These are phyloP conservation scores for Candida bentonensis DNA, from an alignment of 805 yeast species.

Conservation along the genomic window DNA sequence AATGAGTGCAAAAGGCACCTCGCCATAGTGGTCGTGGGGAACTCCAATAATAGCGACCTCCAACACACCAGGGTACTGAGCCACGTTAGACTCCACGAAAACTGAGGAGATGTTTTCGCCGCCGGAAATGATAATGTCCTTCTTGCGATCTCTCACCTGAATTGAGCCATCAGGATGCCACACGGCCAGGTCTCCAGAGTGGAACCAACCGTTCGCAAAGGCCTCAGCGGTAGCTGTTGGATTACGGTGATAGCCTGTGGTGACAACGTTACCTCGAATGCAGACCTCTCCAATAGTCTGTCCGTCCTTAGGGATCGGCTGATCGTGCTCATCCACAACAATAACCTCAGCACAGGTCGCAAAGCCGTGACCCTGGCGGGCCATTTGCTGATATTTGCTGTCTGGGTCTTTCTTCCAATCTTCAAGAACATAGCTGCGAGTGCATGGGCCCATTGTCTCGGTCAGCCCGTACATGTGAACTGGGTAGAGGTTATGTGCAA, in stretches of 20 bases:
- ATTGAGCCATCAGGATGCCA: slow-evolving; percentile 22
- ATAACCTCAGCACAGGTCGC: slow-evolving; percentile 16
- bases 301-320: slow-evolving; percentile 19
- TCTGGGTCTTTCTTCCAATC: slow-evolving; percentile 19
- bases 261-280: slow-evolving; percentile 19
- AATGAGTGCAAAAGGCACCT: slow-evolving; percentile 21
- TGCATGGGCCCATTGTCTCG: slow-evolving; percentile 24
- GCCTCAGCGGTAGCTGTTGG: slow-evolving; percentile 20
- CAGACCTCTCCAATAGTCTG: slow-evolving; percentile 22
- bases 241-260: slow-evolving; percentile 21
- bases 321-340: slow-evolving; percentile 14
- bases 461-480: slow-evolving; percentile 24
- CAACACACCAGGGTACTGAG: slow-evolving; percentile 16
- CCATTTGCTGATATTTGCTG: slow-evolving; percentile 15
- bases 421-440: slow-evolving; percentile 18
- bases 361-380: slow-evolving; percentile 23
- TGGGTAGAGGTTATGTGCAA: slow-evolving; percentile 18
- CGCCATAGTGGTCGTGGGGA: slow-evolving; percentile 21
- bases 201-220: slow-evolving; percentile 22
- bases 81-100: slow-evolving; percentile 18
- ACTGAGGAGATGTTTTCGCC: slow-evolving; percentile 25
- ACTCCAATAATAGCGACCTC: slow-evolving; percentile 22
- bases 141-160: slow-evolving; percentile 22
- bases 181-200: slow-evolving; percentile 24
- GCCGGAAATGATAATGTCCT: slow-evolving; percentile 25